These are phyloP conservation scores for Apophysomyces elegans DNA, from an alignment of 371 early-diverging fungal species.

Conservation along the genomic window DNA sequence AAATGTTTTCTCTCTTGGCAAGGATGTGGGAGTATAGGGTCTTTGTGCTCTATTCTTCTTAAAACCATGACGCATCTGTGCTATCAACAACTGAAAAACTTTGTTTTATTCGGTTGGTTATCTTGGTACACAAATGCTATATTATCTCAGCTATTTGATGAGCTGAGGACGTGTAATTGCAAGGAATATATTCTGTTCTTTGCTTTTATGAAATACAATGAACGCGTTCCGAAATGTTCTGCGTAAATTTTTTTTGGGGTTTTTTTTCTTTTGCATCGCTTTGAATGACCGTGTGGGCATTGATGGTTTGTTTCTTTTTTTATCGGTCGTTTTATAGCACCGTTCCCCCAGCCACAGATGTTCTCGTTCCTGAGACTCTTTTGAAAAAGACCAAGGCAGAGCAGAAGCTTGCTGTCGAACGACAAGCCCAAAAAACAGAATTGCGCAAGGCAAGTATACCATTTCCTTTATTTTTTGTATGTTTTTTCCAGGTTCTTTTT, in stretches of 20 bases:
- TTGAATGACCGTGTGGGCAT: not conserved
- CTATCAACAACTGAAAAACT: not conserved
- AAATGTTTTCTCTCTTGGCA: not conserved
- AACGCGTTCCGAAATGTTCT: not conserved
- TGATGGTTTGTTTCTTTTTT: not conserved
- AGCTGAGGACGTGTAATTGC: conserved; percentile 1
- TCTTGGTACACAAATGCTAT: conserved; percentile 2
- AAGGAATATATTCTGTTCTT: not conserved
- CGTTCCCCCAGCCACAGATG: conserved; percentile 67
- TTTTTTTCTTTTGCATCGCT: not conserved
- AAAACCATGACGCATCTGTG: conserved; percentile 9
- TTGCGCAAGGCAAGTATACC: conserved; percentile 65
- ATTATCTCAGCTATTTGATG: not conserved
- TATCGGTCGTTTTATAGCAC: conserved; percentile 33
- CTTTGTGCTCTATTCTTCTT: not conserved
- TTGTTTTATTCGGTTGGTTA: not conserved
- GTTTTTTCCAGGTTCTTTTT: not conserved
- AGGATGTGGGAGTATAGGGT: conserved; percentile 3
- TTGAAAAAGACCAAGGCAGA: conserved; percentile 95
- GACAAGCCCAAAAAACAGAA: conserved; percentile 64
- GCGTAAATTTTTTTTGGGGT: too few relatives aligned
- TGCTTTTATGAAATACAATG: conserved; percentile 6
- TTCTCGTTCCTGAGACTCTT: conserved; percentile 93
- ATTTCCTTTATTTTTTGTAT: conserved; percentile 3
- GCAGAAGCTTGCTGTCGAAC: conserved; percentile 83